Conservation (phyloP, 331 rosid genomes). For the Arachis monticola region DNA sequence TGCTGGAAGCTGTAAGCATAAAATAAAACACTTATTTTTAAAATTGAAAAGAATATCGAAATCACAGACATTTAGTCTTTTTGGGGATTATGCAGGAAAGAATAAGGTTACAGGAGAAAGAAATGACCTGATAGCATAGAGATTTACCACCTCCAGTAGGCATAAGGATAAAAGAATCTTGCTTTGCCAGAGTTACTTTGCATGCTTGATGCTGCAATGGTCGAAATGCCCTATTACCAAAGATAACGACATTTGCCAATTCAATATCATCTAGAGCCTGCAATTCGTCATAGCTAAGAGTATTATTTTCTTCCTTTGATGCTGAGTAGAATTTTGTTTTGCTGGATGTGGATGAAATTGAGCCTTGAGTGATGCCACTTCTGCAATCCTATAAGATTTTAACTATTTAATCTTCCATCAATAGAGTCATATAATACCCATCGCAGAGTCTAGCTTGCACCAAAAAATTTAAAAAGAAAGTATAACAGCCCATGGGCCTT, state of each 20-base stretch:
- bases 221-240: slow-evolving; percentile 78
- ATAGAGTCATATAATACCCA: not conserved
- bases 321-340: slow-evolving; percentile 43
- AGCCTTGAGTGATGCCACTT: slow-evolving; percentile 63
- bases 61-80: slow-evolving; percentile 14
- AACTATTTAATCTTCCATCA: slow-evolving; percentile 17
- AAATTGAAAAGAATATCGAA: slow-evolving; percentile 28
- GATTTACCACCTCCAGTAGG: slow-evolving; percentile 99
- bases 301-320: slow-evolving; percentile 46
- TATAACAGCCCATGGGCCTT: not conserved
- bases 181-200: slow-evolving; percentile 71
- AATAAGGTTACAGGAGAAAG: slow-evolving; percentile 37
- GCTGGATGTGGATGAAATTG: slow-evolving; percentile 53
- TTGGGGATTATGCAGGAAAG: slow-evolving; percentile 18
- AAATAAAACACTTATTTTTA: slow-evolving; percentile 14
- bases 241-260: slow-evolving; percentile 89
- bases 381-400: slow-evolving; percentile 54
- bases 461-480: not conserved
- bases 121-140: slow-evolving; percentile 90
- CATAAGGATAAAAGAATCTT: slow-evolving; percentile 91
- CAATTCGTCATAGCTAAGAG: slow-evolving; percentile 68
- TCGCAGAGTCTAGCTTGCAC: slow-evolving; percentile 4
- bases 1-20: slow-evolving; percentile 86
- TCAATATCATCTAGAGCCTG: slow-evolving; percentile 79
- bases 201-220: slow-evolving; percentile 96